Evolutionary conservation across 495 filamentous ascomycete species (phyloP).

Genomic region (Aspergillus egyptiacus): DNA sequence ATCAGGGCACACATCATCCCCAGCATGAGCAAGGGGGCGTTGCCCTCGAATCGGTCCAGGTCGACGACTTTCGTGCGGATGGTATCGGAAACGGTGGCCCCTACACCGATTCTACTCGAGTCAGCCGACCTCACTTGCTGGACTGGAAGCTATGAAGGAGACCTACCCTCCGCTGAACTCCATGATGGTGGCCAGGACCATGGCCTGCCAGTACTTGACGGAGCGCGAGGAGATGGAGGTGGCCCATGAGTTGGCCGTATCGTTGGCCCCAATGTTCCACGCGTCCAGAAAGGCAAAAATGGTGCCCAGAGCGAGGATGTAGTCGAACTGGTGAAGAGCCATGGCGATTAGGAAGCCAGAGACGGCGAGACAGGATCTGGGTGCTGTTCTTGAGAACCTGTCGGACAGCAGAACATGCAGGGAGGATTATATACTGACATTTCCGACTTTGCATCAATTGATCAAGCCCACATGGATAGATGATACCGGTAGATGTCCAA

Average conservation of each 20-base stretch:
- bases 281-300: slow-evolving; percentile 21
- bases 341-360: background rate
- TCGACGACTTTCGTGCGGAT: slow-evolving; percentile 20
- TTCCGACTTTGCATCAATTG: background rate
- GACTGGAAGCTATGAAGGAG: background rate
- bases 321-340: slow-evolving; percentile 19
- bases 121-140: background rate
- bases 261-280: slow-evolving; percentile 21
- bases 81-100: slow-evolving; percentile 15
- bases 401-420: background rate
- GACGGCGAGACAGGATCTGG: background rate
- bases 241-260: slow-evolving; percentile 20
- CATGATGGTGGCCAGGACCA: slow-evolving; percentile 17
- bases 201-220: slow-evolving; percentile 18
- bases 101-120: slow-evolving; percentile 14
- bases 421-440: background rate
- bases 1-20: slow-evolving; percentile 18
- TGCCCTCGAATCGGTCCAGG: slow-evolving; percentile 6
- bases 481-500: background rate
- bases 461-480: too few relatives aligned
- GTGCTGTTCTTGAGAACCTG: background rate
- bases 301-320: slow-evolving; percentile 17
- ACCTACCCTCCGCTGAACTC: slow-evolving; percentile 16
- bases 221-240: slow-evolving; percentile 20
- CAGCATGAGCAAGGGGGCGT: slow-evolving; percentile 17